These are phyloP conservation scores for Podaxis sp. DNA, from an alignment of 768 basidiomycete species.

Conservation along the genomic window DNA sequence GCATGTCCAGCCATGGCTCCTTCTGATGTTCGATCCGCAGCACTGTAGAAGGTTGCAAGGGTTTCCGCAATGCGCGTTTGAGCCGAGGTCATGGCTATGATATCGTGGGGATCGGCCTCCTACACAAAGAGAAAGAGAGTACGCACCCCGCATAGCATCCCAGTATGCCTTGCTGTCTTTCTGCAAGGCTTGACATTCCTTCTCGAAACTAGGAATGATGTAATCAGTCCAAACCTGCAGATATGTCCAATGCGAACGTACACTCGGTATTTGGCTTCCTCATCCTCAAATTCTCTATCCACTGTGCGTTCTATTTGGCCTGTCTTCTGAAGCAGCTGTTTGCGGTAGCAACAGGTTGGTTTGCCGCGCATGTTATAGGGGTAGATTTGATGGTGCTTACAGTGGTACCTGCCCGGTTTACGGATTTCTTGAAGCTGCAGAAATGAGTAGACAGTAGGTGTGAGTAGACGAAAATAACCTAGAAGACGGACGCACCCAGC, in stretches of 20 bases:
- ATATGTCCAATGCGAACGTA: conserved; percentile 39
- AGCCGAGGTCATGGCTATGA: conserved; percentile 89
- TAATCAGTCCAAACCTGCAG: conserved; percentile 1
- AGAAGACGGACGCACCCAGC: conserved; percentile 40
- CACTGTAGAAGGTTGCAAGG: conserved; percentile 87
- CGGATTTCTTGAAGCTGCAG: conserved; percentile 86
- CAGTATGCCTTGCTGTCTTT: conserved; percentile 95
- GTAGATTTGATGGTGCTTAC: conserved; percentile 38
- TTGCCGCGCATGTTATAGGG: conserved; percentile 6
- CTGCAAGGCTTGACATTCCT: conserved; percentile 90
- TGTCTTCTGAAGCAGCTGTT: conserved; percentile 92
- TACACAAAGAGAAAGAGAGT: not conserved
- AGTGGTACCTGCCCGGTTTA: conserved; percentile 90
- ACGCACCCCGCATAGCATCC: conserved; percentile 89
- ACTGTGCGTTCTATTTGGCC: conserved; percentile 97
- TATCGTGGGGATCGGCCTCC: not conserved
- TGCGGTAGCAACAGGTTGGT: conserved; percentile 17
- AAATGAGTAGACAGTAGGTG: conserved; percentile 10
- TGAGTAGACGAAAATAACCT: not conserved
- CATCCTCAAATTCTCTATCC: conserved; percentile 90
- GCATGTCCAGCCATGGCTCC: conserved; percentile 97
- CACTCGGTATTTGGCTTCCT: conserved; percentile 89
- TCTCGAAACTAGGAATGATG: conserved; percentile 73
- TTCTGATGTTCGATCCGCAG: conserved; percentile 81
- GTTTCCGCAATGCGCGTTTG: conserved; percentile 93